These are phyloP conservation scores for Mrakiaceae sp. DNA, from an alignment of 1,284 basidiomycete species.

Conservation along the genomic window DNA sequence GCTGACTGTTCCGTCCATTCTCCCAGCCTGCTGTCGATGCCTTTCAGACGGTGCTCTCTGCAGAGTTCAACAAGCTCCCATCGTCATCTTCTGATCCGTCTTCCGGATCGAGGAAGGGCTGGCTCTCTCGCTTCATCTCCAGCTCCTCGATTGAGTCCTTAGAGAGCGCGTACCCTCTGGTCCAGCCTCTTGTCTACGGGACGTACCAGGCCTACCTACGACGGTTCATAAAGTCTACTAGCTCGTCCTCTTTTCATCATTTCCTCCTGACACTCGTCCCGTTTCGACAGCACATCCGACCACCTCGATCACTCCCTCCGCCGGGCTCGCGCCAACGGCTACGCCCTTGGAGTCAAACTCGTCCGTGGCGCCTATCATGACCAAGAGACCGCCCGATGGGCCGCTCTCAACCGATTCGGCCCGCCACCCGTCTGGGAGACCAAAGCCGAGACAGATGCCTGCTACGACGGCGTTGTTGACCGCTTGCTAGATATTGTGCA, in stretches of 20 bases:
- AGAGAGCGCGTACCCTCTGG: conserved; percentile 15
- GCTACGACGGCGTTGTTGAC: conserved; percentile 59
- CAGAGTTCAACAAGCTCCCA: conserved; percentile 55
- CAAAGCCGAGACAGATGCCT: conserved; percentile 59
- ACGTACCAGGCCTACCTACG: conserved; percentile 79
- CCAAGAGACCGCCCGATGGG: conserved; percentile 45
- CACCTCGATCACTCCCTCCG: conserved; percentile 55
- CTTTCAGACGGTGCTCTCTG: conserved; percentile 56
- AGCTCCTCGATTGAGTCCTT: background rate
- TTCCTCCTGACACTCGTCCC: too few relatives aligned
- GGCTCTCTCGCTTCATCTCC: background rate
- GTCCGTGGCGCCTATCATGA: conserved; percentile 89
- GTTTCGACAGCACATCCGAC: conserved; percentile 33
- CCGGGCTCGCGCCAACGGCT: conserved; percentile 56
- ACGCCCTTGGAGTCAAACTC: conserved; percentile 82
- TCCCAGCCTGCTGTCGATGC: conserved; percentile 66
- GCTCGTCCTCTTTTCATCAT: too few relatives aligned
- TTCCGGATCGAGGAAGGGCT: background rate
- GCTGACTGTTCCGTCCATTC: background rate
- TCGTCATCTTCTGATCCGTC: background rate
- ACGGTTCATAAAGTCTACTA: conserved; percentile 35
- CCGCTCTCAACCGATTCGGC: conserved; percentile 24
- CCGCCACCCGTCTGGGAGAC: conserved; percentile 38
- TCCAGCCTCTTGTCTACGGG: conserved; percentile 59
- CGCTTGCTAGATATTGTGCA: conserved; percentile 50